Base-by-base conservation (phyloP, 2,329 filamentous ascomycete species). In the Parafenestella ontariensis region DNA sequence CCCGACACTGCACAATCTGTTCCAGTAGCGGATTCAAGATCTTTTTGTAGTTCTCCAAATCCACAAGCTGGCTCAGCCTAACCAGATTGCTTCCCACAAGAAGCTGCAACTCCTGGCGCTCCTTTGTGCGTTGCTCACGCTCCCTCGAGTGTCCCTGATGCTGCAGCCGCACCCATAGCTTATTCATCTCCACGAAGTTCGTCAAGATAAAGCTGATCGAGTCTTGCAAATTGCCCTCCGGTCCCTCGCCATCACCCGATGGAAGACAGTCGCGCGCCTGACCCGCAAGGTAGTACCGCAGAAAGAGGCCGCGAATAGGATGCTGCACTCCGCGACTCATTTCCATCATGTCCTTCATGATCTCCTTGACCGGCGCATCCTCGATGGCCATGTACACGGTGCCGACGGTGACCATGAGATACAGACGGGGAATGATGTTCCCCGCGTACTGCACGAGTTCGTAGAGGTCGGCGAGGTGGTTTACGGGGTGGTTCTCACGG, bases 331-430 rank as follows among this genome's bases (percentile, higher is more conserved):
- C 95, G 60, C 95, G 87, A 78, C 92, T 98, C 95, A 99, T 99
- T 78, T 99, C 95, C 95, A 99, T 99, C 95, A 99, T 99, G 77
- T 99, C 95, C 79, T 99, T 99, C 95, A 99, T 99, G 59, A 99
- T 92, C 81, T 99, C 95, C 80, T 99, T 99, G 65, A 99, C 95
- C 0, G 95, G 95, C 54, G 96, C 95, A 83, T 98, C 95, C 70
- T 95, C 90, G 72, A 99, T 96, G 23, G 91, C 89, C 95, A 99
- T 99, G 82, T 99, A 99, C 44, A 96, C 96, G 2, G 95, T 99
- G 54, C 95, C 95, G 34, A 99, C 96, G 0, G 96, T 99, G 71
- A 99, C 95, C 96, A 99, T 99, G 56, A 99, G 88, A 76, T 99
- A 99, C 59, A 99, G 82, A 62, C 95, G 88, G 21, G 95, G 95